Base-by-base conservation (phyloP, 2,329 filamentous ascomycete genomes). In the Botrytis fabae region DNA sequence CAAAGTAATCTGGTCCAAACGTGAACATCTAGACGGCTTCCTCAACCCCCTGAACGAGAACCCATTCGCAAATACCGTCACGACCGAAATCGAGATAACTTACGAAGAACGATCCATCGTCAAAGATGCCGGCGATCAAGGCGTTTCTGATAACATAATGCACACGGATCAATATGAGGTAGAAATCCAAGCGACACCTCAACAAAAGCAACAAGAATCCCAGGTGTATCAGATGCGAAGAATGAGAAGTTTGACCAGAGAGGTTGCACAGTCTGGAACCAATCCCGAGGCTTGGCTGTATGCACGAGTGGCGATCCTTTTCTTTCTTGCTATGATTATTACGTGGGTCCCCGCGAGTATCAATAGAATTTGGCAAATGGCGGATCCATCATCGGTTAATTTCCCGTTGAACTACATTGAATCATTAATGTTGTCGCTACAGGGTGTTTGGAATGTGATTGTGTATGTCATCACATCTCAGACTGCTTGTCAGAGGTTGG, bases 401-500 rank as follows among this genome's bases (percentile, higher is more conserved):
- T 74, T 75, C 20, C 25, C 70, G 8, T 22, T 75, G 2, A 74
- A 75, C 32, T 75, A 75, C 62, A 57, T 71, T 4, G 59, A 71
- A 32, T 66, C 73, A n/a, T 44, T 73, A 28, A 68, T 73, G 35
- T 65, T 75, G 25, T 69, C 74, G 35, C 46, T 94, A 0, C 93
- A 95, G 79, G 93, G 93, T 0, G 92, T 94, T 78, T 95, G 93
- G 92, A 95, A 95, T 80, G 88, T 90, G 48, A 82, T 92, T 74
- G 93, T 95, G 75, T 95, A 95, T 81, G 82, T 89, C 25, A 86
- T 88, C 22, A 93, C 91, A 1, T 93, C 91, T 1, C 89, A 89
- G 85, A 82, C 86, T 20, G 73, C 73, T 32, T 74, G 73, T 44
- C 28, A 20, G n/a, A n/a, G 66, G 32, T 61, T 74, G 18, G 65